Percentiles rank a stretch among this genome's conserved stretches.
phyloP scores from a whole-genome alignment of 2,329 filamentous ascomycete species.

The Trichoderma gracile region DNA sequence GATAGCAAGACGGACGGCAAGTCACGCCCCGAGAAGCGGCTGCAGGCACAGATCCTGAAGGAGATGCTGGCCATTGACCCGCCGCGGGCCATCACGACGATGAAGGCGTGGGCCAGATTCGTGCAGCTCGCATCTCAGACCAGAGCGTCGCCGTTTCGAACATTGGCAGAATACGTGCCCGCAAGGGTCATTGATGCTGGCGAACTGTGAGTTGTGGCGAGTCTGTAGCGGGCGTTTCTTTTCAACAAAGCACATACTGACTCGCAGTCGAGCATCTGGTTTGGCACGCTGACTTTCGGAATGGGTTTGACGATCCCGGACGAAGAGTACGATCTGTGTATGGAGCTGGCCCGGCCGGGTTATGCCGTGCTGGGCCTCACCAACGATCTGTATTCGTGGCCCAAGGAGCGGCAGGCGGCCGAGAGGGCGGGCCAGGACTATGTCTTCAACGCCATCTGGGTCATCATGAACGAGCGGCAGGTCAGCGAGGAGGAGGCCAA shows the following conservation, averaged over 20 bases:
- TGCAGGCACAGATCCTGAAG: not conserved
- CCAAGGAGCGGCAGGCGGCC: not conserved
- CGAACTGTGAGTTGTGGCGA: not conserved
- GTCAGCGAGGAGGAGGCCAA: not conserved
- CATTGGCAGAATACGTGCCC: slow-evolving; percentile 1
- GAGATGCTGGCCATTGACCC: slow-evolving; percentile 5
- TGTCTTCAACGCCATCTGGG: slow-evolving; percentile 12
- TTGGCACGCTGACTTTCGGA: not conserved
- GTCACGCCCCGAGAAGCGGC: slow-evolving; percentile 3
- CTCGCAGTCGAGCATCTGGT: not conserved
- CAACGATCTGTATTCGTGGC: slow-evolving; percentile 1
- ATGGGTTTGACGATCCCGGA: not conserved
- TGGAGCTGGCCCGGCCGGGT: not conserved
- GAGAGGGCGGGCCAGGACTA: slow-evolving; percentile 1
- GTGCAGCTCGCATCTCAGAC: slow-evolving; percentile 3
- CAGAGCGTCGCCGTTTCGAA: not conserved
- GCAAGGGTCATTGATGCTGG: slow-evolving; percentile 8
- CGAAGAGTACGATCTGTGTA: slow-evolving; percentile 1
- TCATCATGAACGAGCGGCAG: slow-evolving; percentile 1
- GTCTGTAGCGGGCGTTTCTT: too few species aligned
- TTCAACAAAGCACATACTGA: not conserved
- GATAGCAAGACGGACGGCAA: not conserved
- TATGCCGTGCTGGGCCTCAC: slow-evolving; percentile 6
- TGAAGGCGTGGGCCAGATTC: slow-evolving; percentile 5
- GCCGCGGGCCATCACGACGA: not conserved